Base-by-base conservation (phyloP, 2,329 filamentous ascomycete genomes). In the Aureobasidium leucospermi region DNA sequence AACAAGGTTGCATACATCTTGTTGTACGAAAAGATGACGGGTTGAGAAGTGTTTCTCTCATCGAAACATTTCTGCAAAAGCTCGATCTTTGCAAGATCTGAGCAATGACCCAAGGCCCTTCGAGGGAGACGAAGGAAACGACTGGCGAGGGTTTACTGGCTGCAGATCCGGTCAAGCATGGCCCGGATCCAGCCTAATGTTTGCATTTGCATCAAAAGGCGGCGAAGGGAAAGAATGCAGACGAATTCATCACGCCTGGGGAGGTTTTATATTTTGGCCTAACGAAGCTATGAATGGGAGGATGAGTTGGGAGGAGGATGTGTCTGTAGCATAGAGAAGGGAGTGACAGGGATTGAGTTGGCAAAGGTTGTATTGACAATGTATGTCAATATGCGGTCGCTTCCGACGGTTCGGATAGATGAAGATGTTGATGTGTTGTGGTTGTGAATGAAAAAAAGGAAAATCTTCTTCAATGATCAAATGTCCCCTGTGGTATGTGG, bases 1-100 rank as follows among this genome's bases (percentile, higher is more conserved):
- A 96, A 93, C 80, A 96, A 96, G 80, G 93, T 96, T 61, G 94
- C 94, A 4, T 99, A 99, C 75, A 84, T 99, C 65, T 77, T 99
- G 69, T 96, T 99, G 76, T 99, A 99, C 74, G 88, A 96, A 77
- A 85, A 85, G 68, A 83, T 94, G 51, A 64, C 57, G 38, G 55
- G 56, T 38, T 66, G 64, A 66, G 47, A 31, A 52, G 7, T 39
- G 19, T 23, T 28, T 39, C 23, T 19, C 8, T 52, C 6, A 41
- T 9, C 11, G 48, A 15, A 46, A 36, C 31, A 46, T 38, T 13
- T 42, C 41, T 46, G 29, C 42, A 16, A 16, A 49, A n/a, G 11
- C 51, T 31, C 29, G 29, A 34, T 43, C 48, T 29, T 16, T 11
- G 2, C 29, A 19, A 42, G 51, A 55, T 42, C 9, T 19, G 51